Percentiles rank a stretch among this genome's conserved stretches.
Conservation (phyloP, 164 flowering plant genomes). For the Echeveria elegans region DNA sequence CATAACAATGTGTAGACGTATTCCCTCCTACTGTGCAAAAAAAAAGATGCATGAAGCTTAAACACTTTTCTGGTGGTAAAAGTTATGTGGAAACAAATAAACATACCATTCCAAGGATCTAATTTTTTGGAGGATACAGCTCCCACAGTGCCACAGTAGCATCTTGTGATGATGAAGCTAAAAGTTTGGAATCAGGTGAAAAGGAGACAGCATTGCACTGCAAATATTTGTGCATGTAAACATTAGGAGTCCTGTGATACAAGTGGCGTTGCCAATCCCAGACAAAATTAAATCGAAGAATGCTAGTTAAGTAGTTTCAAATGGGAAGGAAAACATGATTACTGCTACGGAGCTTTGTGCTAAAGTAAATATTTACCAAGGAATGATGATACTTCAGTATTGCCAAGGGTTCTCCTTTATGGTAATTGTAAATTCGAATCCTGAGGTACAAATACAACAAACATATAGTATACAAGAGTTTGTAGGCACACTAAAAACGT, state of each 20-base stretch:
- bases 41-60: not conserved
- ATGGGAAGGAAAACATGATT: not conserved
- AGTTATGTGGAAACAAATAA: not conserved
- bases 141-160: conserved; percentile 80
- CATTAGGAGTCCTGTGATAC: not conserved
- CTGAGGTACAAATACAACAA: conserved; percentile 24
- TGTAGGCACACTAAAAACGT: not conserved
- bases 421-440: conserved; percentile 66
- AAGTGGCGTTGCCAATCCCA: not conserved
- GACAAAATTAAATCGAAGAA: not conserved
- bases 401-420: conserved; percentile 76
- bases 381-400: conserved; percentile 81
- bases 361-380: conserved; percentile 32
- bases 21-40: not conserved
- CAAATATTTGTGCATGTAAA: conserved; percentile 11
- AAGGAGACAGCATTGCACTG: conserved; percentile 84
- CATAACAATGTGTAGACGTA: not conserved
- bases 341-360: not conserved
- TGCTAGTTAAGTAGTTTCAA: not conserved
- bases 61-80: not conserved
- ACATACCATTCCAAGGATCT: conserved; percentile 6
- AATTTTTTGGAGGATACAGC: conserved; percentile 67
- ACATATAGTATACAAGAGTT: not conserved
- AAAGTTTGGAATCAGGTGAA: conserved; percentile 47
- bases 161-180: conserved; percentile 92